Conservation (phyloP, 768 basidiomycete species). For the Sarcomyxa edulis region DNA sequence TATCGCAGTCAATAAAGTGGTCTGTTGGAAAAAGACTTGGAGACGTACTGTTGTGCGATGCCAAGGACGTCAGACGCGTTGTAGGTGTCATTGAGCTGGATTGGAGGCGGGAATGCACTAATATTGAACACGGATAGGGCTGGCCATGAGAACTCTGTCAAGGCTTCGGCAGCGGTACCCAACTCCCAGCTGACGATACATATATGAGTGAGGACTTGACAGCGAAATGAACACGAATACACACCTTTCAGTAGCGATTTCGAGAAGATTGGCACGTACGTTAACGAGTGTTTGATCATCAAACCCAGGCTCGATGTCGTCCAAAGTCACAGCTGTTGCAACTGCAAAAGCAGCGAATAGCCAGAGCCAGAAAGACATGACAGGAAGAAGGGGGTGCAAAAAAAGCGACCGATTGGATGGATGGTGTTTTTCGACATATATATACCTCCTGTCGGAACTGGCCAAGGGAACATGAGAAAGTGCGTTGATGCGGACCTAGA, state of each 20-base stretch:
- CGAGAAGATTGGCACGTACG: constrained; percentile 20
- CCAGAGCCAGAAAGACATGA: no score
- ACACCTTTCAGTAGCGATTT: constrained; percentile 24
- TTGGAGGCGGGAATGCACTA: constrained; percentile 37
- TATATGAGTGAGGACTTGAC: neutral
- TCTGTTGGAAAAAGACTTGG: neutral
- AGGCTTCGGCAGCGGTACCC: constrained; percentile 51
- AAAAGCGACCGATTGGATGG: no score
- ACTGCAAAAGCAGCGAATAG: no score
- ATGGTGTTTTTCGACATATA: no score
- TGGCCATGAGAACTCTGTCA: constrained; percentile 48
- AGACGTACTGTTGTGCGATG: constrained; percentile 32
- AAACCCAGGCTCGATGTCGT: constrained; percentile 17
- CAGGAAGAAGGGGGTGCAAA: no score
- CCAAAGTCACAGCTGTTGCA: no score
- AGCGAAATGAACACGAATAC: neutral
- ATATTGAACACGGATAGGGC: constrained; percentile 41
- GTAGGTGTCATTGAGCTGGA: constrained; percentile 17
- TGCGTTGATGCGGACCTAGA: no score
- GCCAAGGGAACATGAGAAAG: no score
- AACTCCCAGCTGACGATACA: constrained; percentile 46
- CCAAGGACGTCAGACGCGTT: constrained; percentile 34
- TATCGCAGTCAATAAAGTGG: neutral
- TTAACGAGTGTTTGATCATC: constrained; percentile 16
- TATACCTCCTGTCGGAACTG: no score